phyloP scores from a whole-genome alignment of 2,329 filamentous ascomycete genomes.

The Arachnomyces sp. region DNA sequence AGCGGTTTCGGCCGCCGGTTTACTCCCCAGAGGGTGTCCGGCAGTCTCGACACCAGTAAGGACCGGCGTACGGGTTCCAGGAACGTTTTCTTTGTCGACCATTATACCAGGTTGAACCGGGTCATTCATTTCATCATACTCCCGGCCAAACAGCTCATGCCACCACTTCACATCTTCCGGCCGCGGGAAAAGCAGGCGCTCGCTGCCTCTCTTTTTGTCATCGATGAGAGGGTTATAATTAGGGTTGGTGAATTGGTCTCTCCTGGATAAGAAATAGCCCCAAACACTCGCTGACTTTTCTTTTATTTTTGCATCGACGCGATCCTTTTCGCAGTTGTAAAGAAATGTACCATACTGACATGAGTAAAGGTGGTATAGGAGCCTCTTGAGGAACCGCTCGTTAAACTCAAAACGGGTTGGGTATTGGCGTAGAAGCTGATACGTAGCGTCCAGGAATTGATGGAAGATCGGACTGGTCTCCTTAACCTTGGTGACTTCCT shows the following conservation, averaged over 20 bases:
- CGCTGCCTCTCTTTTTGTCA: conserved; percentile 68
- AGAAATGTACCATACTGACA: conserved; percentile 97
- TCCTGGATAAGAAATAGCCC: conserved; percentile 85
- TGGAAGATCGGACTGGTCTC: conserved; percentile 96
- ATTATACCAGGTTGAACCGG: conserved; percentile 45
- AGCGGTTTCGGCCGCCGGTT: conserved; percentile 25
- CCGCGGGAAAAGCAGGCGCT: conserved; percentile 74
- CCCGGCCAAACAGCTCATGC: conserved; percentile 76
- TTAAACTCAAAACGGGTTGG: conserved; percentile 92
- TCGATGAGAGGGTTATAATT: conserved; percentile 68
- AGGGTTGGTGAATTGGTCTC: conserved; percentile 71
- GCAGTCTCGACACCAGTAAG: conserved; percentile 53
- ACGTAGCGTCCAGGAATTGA: conserved; percentile 91
- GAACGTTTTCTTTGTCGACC: conserved; percentile 21
- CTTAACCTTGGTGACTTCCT: conserved; percentile 65
- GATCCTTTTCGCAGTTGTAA: conserved; percentile 88
- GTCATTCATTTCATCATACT: conserved; percentile 88
- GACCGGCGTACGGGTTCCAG: conserved; percentile 41
- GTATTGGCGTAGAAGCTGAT: conserved; percentile 78
- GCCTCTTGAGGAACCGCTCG: conserved; percentile 77
- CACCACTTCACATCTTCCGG: conserved; percentile 83
- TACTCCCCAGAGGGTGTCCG: conserved; percentile 45
- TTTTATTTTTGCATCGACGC: conserved; percentile 58
- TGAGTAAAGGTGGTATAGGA: conserved; percentile 89
- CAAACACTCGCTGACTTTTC: conserved; percentile 80